Conservation (phyloP, 129 eudicot species). For the Lonicera japonica region DNA sequence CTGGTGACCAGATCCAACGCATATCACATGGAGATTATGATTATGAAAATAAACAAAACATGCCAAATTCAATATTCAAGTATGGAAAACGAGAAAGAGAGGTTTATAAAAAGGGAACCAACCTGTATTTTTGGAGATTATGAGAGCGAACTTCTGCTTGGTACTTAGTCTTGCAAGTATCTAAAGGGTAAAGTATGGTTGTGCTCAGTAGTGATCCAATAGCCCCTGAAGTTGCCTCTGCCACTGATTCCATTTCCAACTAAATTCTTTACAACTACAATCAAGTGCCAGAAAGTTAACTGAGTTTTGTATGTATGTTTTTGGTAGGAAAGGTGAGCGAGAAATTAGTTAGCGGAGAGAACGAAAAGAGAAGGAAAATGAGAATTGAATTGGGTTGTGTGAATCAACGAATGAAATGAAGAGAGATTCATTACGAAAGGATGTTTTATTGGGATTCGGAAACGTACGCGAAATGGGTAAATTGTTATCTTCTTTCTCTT, state of each 20-base stretch:
- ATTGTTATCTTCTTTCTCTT: neutral
- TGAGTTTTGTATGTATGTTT: neutral
- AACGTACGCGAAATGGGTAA: neutral
- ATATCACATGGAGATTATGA: too few relatives aligned
- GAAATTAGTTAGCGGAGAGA: neutral
- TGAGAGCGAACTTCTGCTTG: constrained; percentile 83
- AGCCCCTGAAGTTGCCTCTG: constrained; percentile 94
- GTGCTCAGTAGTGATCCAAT: constrained; percentile 90
- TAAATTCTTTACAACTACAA: constrained; percentile 13
- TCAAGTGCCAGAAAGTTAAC: neutral
- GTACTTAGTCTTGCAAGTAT: constrained; percentile 89
- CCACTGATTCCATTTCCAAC: constrained; percentile 76
- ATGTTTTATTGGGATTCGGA: constrained; percentile 11
- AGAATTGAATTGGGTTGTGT: too few relatives aligned
- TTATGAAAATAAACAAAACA: too few relatives aligned
- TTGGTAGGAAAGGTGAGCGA: neutral
- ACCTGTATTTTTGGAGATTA: constrained; percentile 68
- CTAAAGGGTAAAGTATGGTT: constrained; percentile 83
- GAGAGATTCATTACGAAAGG: too few relatives aligned
- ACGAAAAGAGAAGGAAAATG: neutral
- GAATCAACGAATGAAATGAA: too few relatives aligned
- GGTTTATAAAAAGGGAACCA: neutral
- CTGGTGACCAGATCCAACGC: too few relatives aligned
- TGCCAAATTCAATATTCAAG: neutral
- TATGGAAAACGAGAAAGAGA: too few relatives aligned